phyloP scores from a whole-genome alignment of 2,329 filamentous ascomycete genomes.

The Sodiomyces alkalinus region DNA sequence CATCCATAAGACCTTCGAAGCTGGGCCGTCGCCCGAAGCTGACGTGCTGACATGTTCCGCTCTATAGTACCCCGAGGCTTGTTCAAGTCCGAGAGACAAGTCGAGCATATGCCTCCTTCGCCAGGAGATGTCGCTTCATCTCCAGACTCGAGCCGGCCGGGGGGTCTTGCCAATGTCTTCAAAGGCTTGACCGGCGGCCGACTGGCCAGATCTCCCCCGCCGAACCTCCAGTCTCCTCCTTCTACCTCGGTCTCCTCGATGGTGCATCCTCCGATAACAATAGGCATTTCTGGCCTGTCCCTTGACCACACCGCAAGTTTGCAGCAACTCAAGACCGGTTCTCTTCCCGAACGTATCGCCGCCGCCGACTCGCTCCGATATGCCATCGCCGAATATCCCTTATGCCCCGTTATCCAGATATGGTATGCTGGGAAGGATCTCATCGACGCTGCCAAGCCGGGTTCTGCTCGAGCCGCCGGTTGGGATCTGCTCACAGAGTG shows the following conservation, averaged over 20 bases:
- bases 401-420: slow-evolving; percentile 44
- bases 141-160: slow-evolving; percentile 37
- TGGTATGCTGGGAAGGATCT: slow-evolving; percentile 54
- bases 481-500: slow-evolving; percentile 53
- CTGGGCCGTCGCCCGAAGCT: too few relatives aligned
- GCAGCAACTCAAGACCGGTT: slow-evolving; percentile 36
- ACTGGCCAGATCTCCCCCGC: slow-evolving; percentile 33
- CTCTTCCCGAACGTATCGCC: slow-evolving; percentile 35
- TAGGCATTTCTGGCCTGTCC: slow-evolving; percentile 33
- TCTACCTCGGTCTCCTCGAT: slow-evolving; percentile 22
- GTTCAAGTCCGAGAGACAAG: slow-evolving; percentile 4
- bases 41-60: slow-evolving; percentile 7
- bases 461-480: slow-evolving; percentile 38
- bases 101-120: slow-evolving; percentile 44
- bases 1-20: too few relatives aligned
- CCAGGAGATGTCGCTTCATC: slow-evolving; percentile 40
- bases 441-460: slow-evolving; percentile 40
- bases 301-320: slow-evolving; percentile 38
- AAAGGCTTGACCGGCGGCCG: slow-evolving; percentile 44
- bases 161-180: slow-evolving; percentile 48
- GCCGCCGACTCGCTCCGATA: slow-evolving; percentile 42
- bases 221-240: slow-evolving; percentile 23
- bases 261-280: slow-evolving; percentile 25
- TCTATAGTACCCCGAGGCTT: slow-evolving; percentile 5
- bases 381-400: slow-evolving; percentile 41